Base-by-base conservation (phyloP, 108 stramenopile species). In the Fragilariopsis cylindrus region DNA sequence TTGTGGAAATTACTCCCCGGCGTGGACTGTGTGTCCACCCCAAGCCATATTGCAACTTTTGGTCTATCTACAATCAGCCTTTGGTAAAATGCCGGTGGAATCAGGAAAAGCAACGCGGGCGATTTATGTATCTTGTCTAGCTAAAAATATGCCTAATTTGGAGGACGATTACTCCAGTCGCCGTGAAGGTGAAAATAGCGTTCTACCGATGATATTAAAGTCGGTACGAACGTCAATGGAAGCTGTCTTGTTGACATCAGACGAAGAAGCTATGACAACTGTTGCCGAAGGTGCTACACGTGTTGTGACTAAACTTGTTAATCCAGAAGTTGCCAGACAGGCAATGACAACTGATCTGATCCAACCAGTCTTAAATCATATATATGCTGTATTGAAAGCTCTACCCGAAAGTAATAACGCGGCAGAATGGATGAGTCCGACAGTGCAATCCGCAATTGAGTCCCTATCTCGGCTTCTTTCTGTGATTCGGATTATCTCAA, bases 281-380 rank as follows among this genome's bases (percentile, higher is more conserved):
- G 79, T 85, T 8, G 77, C 87, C 8, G 87, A 85, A 72, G 84
- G 84, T 47, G 78, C 69, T 21, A 76, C 79, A 16, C 80, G 87
- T 48, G 16, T 85, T 2, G 47, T 75, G 9, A 72, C 84, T 4
- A 82, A 85, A 48, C 47, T 81, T 40, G 21, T 44, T 45, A 79
- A 87, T 54, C 46, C 73, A 18, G 70, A 72, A 2, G 30, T 65
- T 3, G 82, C 81, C 3, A 71, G 65, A 47, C 19, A 54, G 15
- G 54, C 70, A 7, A 60, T 81, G 70, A 53, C 60, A 11, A 73
- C 19, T 48, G 62, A 67, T 58, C 21, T 81, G 54, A 64, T 73
- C 13, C 62, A 49, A 46, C 78, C 83, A n/a, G 60, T 80, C 57
- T 9, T 84, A 5, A 62, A 75, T 43, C 82, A 73, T 39, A 42